Evolutionary conservation across 2,329 filamentous ascomycete species (phyloP).

Genomic region (Neonectria hederae): DNA sequence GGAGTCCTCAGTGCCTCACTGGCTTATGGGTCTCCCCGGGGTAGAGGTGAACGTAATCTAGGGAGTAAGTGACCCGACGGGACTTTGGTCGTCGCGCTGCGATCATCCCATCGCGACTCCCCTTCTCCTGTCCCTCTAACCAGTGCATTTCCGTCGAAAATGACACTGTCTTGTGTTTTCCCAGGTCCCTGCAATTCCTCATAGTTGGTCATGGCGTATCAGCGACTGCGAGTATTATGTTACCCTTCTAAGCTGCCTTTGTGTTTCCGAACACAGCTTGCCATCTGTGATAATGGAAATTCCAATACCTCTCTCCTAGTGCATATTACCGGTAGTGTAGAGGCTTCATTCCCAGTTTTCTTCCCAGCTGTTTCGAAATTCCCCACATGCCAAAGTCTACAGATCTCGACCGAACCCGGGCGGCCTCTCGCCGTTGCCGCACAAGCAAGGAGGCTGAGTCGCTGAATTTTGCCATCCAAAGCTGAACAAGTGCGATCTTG

Average conservation of each 20-base stretch:
- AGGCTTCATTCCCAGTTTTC: background rate
- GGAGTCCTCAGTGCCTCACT: background rate
- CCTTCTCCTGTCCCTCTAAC: background rate
- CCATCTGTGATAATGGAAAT: background rate
- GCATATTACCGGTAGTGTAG: background rate
- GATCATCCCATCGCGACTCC: conserved; percentile 6
- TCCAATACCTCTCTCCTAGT: background rate
- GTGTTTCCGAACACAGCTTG: background rate
- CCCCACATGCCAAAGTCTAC: background rate
- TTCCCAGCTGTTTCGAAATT: background rate
- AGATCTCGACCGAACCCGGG: conserved; percentile 16
- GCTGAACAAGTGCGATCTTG: background rate
- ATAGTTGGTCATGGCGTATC: background rate
- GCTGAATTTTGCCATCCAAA: conserved; percentile 5
- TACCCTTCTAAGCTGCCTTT: background rate
- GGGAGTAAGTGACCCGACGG: background rate
- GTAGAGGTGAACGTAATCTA: conserved; percentile 13
- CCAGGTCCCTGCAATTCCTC: background rate
- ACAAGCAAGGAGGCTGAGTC: conserved; percentile 34
- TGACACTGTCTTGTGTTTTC: conserved; percentile 15
- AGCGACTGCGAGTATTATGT: background rate
- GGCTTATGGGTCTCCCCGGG: background rate
- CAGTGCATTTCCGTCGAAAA: conserved; percentile 8
- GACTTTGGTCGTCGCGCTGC: background rate
- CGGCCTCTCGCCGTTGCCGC: conserved; percentile 36